Evolutionary conservation across 306 rosid species (phyloP).

Genomic region (Rosa rugosa): DNA sequence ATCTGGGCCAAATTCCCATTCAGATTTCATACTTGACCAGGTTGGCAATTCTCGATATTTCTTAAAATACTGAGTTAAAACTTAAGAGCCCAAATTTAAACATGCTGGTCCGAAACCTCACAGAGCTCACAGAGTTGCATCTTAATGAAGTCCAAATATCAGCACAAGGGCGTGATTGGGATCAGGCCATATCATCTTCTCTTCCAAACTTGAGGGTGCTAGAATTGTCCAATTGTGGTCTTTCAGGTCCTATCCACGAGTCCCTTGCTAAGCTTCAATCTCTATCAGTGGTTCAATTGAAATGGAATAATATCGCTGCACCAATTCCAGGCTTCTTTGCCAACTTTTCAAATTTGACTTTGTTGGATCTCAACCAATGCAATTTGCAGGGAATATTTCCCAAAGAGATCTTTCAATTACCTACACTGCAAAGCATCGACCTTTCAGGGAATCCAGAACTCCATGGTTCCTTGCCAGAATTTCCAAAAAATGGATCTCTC

Average conservation of each 20-base stretch:
- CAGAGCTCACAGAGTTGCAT: conserved; percentile 25
- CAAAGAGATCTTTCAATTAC: conserved; percentile 19
- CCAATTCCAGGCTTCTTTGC: conserved; percentile 11
- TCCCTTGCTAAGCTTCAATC: not conserved
- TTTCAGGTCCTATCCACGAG: conserved; percentile 2
- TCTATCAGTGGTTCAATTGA: conserved; percentile 11
- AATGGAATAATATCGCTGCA: not conserved
- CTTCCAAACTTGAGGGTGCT: conserved; percentile 10
- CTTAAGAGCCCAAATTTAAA: conserved; percentile 7
- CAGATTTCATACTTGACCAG: not conserved
- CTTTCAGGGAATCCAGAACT: not conserved
- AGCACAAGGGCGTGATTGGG: conserved; percentile 40
- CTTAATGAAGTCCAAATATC: conserved; percentile 21
- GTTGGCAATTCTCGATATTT: conserved; percentile 21
- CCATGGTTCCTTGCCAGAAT: conserved; percentile 16
- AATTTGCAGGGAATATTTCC: conserved; percentile 21
- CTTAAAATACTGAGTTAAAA: too few relatives aligned
- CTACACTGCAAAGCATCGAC: not conserved
- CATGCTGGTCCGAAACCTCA: conserved; percentile 22
- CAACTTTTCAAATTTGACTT: conserved; percentile 19
- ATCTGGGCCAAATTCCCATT: not conserved
- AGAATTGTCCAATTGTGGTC: not conserved
- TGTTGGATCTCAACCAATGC: not conserved
- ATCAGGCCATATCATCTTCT: conserved; percentile 4
- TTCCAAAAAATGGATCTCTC: not conserved